Conservation (phyloP, 495 filamentous ascomycete genomes). For the Penicillium longicatenatum region DNA sequence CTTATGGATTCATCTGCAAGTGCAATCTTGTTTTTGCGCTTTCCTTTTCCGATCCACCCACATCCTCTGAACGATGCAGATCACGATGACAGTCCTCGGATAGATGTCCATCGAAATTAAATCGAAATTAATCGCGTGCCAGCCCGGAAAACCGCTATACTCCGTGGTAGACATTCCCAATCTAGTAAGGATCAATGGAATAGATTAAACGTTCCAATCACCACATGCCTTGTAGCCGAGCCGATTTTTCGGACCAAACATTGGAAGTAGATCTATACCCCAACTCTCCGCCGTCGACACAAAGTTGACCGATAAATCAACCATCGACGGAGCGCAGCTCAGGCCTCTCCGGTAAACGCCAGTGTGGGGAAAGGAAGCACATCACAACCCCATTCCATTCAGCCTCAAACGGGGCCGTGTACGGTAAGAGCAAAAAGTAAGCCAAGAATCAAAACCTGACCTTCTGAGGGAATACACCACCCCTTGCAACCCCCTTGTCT, state of each 20-base stretch:
- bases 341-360: conserved; percentile 14
- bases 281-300: background rate
- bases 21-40: background rate
- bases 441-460: too few species aligned
- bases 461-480: too few species aligned
- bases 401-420: conserved; percentile 8
- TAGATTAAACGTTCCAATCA: too few species aligned
- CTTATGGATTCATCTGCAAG: background rate
- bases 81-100: too few species aligned
- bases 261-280: background rate
- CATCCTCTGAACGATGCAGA: background rate
- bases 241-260: background rate
- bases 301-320: conserved; percentile 3
- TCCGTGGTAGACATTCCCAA: background rate
- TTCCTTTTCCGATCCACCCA: background rate
- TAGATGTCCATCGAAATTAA: too few species aligned
- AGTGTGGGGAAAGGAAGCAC: conserved; percentile 11
- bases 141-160: background rate
- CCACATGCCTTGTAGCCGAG: too few species aligned
- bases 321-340: conserved; percentile 3
- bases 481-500: background rate
- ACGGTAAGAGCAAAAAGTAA: background rate
- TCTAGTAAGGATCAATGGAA: background rate
- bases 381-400: conserved; percentile 3
- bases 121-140: too few species aligned